Conservation (phyloP, 768 basidiomycete species). For the Cyclocybe cylindracea region DNA sequence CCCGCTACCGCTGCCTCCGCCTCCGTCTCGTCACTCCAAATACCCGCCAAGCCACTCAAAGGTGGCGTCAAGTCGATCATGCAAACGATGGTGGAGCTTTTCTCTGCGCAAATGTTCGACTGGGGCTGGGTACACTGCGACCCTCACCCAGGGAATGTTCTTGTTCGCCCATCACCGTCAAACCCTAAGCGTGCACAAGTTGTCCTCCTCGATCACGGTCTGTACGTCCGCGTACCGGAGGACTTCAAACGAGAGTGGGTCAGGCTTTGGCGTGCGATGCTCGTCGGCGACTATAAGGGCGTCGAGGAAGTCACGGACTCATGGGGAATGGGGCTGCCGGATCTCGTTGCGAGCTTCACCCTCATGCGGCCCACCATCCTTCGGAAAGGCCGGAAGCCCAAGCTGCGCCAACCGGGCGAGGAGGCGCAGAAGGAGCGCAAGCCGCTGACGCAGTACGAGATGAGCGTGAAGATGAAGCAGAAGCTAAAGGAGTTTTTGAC, state of each 20-base stretch:
- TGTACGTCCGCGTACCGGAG: conserved; percentile 76
- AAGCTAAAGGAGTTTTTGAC: conserved; percentile 64
- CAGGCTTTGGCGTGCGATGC: conserved; percentile 69
- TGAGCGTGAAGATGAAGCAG: conserved; percentile 67
- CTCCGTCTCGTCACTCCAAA: conserved; percentile 21
- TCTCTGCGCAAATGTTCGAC: conserved; percentile 87
- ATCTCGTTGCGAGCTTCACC: conserved; percentile 73
- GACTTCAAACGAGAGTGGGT: conserved; percentile 78
- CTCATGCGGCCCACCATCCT: conserved; percentile 62
- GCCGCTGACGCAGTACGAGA: conserved; percentile 64
- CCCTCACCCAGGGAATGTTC: conserved; percentile 78
- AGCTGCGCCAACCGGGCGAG: conserved; percentile 18
- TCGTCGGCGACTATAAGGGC: conserved; percentile 53
- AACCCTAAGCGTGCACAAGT: conserved; percentile 53
- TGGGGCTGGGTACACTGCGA: conserved; percentile 92
- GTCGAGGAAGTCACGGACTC: conserved; percentile 50
- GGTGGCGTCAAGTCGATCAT: conserved; percentile 70
- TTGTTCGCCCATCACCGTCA: conserved; percentile 60
- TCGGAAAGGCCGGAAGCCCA: conserved; percentile 32
- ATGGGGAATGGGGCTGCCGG: conserved; percentile 75
- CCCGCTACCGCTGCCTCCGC: conserved; percentile 10
- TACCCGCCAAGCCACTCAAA: conserved; percentile 42
- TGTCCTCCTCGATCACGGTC: conserved; percentile 89
- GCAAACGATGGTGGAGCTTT: conserved; percentile 85
- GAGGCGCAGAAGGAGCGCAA: conserved; percentile 26